Conservation (phyloP, 2,329 filamentous ascomycete species). For the Helotiales sp. region DNA sequence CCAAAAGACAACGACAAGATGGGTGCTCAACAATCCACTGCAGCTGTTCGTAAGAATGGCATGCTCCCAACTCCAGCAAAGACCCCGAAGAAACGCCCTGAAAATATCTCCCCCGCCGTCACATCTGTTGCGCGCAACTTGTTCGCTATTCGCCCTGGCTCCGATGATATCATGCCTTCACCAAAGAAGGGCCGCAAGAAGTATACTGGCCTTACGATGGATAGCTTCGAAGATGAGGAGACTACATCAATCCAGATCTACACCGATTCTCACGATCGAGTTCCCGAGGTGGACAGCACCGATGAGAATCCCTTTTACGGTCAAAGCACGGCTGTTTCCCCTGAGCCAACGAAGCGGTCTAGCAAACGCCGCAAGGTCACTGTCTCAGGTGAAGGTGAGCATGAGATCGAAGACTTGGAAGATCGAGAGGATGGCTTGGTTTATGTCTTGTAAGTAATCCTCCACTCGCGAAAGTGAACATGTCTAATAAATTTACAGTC, state of each 20-base stretch:
- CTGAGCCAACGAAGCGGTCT: constrained; percentile 48
- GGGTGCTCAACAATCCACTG: constrained; percentile 19
- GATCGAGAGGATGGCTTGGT: constrained; percentile 73
- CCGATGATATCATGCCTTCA: constrained; percentile 56
- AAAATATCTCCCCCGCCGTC: constrained; percentile 51
- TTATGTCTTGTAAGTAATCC: constrained; percentile 70
- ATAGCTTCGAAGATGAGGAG: constrained; percentile 58
- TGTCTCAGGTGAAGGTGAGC: constrained; percentile 54
- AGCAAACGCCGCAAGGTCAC: constrained; percentile 54
- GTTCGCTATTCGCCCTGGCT: constrained; percentile 46
- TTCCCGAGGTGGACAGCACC: constrained; percentile 67
- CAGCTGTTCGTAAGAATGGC: constrained; percentile 35
- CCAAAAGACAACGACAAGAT: constrained; percentile 27
- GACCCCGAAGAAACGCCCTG: constrained; percentile 63
- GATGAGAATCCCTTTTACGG: constrained; percentile 73
- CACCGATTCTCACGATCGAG: constrained; percentile 76
- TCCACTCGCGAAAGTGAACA: neutral
- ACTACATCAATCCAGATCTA: constrained; percentile 66
- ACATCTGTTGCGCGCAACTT: constrained; percentile 59
- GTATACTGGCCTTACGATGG: constrained; percentile 53
- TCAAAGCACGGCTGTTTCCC: constrained; percentile 39
- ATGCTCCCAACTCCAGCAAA: constrained; percentile 79
- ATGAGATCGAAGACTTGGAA: constrained; percentile 50
- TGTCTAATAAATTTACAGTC: constrained; percentile 50
- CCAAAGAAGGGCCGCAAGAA: constrained; percentile 58